Base-by-base conservation (phyloP, 306 rosid species). In the Prinsepia uniflora region DNA sequence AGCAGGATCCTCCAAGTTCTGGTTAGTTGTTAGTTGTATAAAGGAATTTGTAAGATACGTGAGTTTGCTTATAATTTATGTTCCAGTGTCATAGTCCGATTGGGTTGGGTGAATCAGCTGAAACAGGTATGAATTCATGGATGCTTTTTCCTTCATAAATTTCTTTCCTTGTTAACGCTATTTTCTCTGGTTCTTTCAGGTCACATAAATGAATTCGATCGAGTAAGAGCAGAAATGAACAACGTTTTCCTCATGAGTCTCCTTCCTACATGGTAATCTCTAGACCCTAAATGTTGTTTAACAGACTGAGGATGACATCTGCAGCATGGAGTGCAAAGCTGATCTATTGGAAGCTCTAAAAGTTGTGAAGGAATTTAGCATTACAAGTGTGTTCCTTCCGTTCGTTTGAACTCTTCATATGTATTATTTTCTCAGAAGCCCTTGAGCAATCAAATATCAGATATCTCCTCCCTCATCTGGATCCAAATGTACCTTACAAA, bases 321-420 rank as follows among this genome's bases (percentile, higher is more conserved):
- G 98, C 84, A 89, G 98, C 85, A 81, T 80, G 90, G 98, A 92
- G 73, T 92, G 98, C 86, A 92, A 89, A 82, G 56, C 58, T 36
- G 91, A 92, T 65, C 88, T 89, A 68, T 65, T 89, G n/a, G n/a
- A n/a, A n/a, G n/a, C n/a, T n/a, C n/a, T n/a, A n/a, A n/a, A n/a
- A n/a, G n/a, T n/a, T n/a, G n/a, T n/a, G n/a, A n/a, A n/a, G n/a
- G n/a, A n/a, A n/a, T n/a, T n/a, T n/a, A n/a, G n/a, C n/a, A n/a
- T n/a, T n/a, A n/a, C n/a, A n/a, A n/a, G n/a, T n/a, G n/a, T n/a
- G n/a, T n/a, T n/a, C n/a, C n/a, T n/a, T n/a, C n/a, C n/a, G n/a
- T n/a, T n/a, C n/a, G n/a, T n/a, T n/a, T n/a, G n/a, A n/a, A n/a
- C n/a, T n/a, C n/a, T n/a, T n/a, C n/a, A n/a, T n/a, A n/a, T n/a